These are phyloP conservation scores for Fulvia fulva DNA, from an alignment of 2,329 filamentous ascomycete species.

Conservation along the genomic window DNA sequence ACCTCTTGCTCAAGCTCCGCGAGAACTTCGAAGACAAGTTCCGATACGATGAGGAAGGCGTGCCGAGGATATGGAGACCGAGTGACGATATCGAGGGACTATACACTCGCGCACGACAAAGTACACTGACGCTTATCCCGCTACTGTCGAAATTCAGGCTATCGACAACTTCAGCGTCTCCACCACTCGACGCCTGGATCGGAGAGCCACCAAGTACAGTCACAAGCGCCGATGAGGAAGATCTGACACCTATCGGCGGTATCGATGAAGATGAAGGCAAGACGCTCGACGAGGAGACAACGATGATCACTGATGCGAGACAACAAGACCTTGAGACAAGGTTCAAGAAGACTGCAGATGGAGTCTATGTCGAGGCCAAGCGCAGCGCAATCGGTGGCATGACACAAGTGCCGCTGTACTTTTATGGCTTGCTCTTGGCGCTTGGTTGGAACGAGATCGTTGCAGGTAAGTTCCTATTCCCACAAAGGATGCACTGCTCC, in stretches of 20 bases:
- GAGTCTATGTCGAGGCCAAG: constrained; percentile 97
- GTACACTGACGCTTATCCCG: constrained; percentile 84
- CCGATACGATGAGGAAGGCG: constrained; percentile 90
- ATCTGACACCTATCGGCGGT: constrained; percentile 81
- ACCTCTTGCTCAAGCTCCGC: constrained; percentile 86
- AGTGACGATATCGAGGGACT: constrained; percentile 95
- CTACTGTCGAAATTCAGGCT: constrained; percentile 82
- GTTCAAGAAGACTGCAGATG: constrained; percentile 98
- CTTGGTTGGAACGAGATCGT: constrained; percentile 99
- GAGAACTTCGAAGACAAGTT: constrained; percentile 99
- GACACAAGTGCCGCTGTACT: constrained; percentile 89
- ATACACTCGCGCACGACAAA: constrained; percentile 88
- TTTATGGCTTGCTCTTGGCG: constrained; percentile 82
- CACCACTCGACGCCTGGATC: constrained; percentile 80
- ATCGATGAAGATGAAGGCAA: constrained; percentile 86
- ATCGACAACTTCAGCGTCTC: constrained; percentile 66
- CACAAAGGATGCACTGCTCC: background rate
- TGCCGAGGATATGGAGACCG: constrained; percentile 93
- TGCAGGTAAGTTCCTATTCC: constrained; percentile 63
- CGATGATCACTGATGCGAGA: constrained; percentile 84
- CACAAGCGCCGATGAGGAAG: constrained; percentile 82
- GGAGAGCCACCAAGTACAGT: constrained; percentile 70
- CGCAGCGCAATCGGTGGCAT: constrained; percentile 93
- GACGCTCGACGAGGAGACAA: constrained; percentile 94
- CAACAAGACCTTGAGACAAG: constrained; percentile 85